A percentile compares a stretch with the other conserved stretches of the same genome.
phyloP scores from a whole-genome alignment of 305 asterid genomes.

The Fraxinus sp. region DNA sequence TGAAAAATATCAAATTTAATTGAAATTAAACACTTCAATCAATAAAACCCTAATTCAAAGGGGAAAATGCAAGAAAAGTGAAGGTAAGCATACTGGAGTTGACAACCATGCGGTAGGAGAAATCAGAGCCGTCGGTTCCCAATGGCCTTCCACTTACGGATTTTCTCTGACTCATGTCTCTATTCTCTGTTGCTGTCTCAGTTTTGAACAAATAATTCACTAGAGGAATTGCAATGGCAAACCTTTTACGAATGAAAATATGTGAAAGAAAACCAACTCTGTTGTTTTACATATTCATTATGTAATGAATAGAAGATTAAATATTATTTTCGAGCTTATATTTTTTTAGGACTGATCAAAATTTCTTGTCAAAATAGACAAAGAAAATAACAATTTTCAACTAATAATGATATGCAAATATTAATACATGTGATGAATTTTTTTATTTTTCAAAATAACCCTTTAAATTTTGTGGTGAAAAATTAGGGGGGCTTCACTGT shows the following conservation, averaged over 20 bases:
- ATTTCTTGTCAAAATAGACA: not conserved
- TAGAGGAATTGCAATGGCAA: not conserved
- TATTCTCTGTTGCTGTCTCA: not conserved
- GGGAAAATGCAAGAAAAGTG: not conserved
- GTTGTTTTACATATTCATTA: not conserved
- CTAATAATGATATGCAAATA: not conserved
- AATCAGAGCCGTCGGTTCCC: conserved; percentile 78
- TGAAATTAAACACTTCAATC: not conserved
- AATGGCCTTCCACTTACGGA: conserved; percentile 57
- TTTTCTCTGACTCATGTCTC: conserved; percentile 43
- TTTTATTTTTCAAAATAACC: not conserved
- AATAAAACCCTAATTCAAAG: not conserved
- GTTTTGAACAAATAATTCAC: not conserved
- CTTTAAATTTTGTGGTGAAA: not conserved
- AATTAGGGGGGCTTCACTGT: not conserved
- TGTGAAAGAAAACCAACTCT: not conserved
- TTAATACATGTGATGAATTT: not conserved
- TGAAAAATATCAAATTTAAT: not conserved
- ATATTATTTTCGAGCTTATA: not conserved
- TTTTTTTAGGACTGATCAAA: no score
- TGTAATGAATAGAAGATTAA: not conserved
- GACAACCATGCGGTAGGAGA: conserved; percentile 76
- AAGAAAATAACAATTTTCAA: no score
- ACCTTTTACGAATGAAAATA: not conserved
- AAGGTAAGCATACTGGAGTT: conserved; percentile 50